Evolutionary conservation across 257 asterid species (phyloP).

Genomic region (Nicotiana noctiflora): DNA sequence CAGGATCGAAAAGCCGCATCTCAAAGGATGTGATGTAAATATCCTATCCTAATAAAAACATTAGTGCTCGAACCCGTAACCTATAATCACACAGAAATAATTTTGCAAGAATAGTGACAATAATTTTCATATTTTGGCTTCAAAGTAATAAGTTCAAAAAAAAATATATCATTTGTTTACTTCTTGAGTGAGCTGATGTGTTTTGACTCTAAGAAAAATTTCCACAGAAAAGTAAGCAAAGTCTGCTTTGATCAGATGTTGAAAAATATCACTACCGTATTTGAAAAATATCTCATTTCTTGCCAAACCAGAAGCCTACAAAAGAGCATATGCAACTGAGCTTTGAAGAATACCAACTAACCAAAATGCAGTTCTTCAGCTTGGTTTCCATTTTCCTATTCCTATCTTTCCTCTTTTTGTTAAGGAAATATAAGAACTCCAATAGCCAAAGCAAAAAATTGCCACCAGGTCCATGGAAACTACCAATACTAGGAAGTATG

Average conservation of each 20-base stretch:
- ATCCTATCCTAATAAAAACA: too few relatives aligned
- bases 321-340: not conserved
- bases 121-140: not conserved
- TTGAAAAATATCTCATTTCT: too few relatives aligned
- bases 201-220: too few relatives aligned
- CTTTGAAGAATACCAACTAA: not conserved
- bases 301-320: not conserved
- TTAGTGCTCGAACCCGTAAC: too few relatives aligned
- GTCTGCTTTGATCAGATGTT: not conserved
- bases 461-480: constrained; percentile 41
- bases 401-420: not conserved
- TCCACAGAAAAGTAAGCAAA: not conserved
- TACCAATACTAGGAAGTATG: constrained; percentile 28
- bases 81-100: too few relatives aligned
- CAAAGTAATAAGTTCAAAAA: too few relatives aligned
- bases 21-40: too few relatives aligned
- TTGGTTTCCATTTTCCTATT: not conserved
- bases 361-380: not conserved
- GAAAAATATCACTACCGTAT: not conserved
- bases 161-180: too few relatives aligned
- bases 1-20: too few relatives aligned
- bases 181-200: not conserved
- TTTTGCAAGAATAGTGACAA: too few relatives aligned
- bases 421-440: not conserved
- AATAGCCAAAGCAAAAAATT: not conserved